Evolutionary conservation across 2,329 filamentous ascomycete genomes (phyloP).

Genomic region (Hymenoscyphus albidus): DNA sequence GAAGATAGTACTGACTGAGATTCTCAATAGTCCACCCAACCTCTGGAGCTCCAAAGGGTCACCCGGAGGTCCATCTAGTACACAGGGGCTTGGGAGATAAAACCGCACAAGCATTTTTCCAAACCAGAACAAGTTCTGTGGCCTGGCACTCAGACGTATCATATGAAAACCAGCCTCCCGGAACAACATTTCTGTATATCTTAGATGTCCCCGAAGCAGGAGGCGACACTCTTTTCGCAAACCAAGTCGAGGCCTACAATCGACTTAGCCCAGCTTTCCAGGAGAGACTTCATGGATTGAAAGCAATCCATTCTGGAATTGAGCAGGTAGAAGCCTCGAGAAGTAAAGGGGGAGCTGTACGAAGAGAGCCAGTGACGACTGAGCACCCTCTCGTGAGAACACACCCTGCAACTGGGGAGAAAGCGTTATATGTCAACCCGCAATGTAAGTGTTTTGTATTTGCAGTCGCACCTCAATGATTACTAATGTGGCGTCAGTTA

Average conservation of each 20-base stretch:
- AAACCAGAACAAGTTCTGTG: conserved; percentile 70
- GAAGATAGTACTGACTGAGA: no score
- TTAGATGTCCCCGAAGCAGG: conserved; percentile 78
- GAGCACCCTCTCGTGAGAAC: conserved; percentile 77
- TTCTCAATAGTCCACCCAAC: conserved; percentile 59
- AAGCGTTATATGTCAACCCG: conserved; percentile 77
- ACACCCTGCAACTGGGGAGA: conserved; percentile 79
- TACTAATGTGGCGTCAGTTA: conserved; percentile 49
- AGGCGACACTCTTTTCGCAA: conserved; percentile 80
- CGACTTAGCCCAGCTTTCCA: conserved; percentile 75
- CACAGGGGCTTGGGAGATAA: conserved; percentile 67
- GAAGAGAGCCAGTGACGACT: conserved; percentile 70
- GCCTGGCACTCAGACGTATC: conserved; percentile 89
- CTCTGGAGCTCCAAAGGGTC: conserved; percentile 68
- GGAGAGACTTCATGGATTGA: conserved; percentile 74
- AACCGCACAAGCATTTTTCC: conserved; percentile 58
- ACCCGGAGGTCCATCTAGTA: conserved; percentile 74
- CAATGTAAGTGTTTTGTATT: conserved; percentile 57
- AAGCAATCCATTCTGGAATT: conserved; percentile 74
- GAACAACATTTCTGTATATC: conserved; percentile 84
- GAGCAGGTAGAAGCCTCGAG: conserved; percentile 73
- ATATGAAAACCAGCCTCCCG: conserved; percentile 83
- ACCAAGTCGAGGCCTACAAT: conserved; percentile 76
- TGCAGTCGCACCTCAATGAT: background rate
- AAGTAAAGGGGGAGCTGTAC: conserved; percentile 64